Percentiles rank a stretch among this genome's conserved stretches.
phyloP scores from a whole-genome alignment of 768 basidiomycete species.

The Pisolithus microcarpus region DNA sequence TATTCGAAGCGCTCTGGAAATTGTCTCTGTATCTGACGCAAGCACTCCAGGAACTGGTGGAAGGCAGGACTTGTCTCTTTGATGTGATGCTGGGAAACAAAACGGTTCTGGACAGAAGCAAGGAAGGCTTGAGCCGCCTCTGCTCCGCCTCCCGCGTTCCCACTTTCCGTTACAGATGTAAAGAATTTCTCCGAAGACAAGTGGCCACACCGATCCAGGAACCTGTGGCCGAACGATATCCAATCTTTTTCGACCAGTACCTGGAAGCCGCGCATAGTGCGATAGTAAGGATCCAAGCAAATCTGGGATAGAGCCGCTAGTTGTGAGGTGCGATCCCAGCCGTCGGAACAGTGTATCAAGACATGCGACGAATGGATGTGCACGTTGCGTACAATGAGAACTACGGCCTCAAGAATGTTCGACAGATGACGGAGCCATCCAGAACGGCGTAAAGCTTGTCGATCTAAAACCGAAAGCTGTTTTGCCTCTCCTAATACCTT shows the following conservation, averaged over 20 bases:
- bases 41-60: conserved; percentile 93
- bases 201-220: conserved; percentile 91
- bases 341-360: conserved; percentile 97
- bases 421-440: conserved; percentile 93
- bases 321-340: conserved; percentile 98
- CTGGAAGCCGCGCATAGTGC: conserved; percentile 89
- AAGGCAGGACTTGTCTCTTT: conserved; percentile 97
- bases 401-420: conserved; percentile 81
- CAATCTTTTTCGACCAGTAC: conserved; percentile 97
- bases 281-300: conserved; percentile 92
- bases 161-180: conserved; percentile 55
- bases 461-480: conserved; percentile 56
- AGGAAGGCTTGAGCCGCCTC: conserved; percentile 89
- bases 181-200: conserved; percentile 93
- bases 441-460: conserved; percentile 76
- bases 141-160: conserved; percentile 45
- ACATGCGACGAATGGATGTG: conserved; percentile 98
- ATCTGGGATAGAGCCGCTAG: conserved; percentile 88
- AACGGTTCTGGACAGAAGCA: conserved; percentile 87
- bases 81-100: conserved; percentile 73
- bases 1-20: conserved; percentile 93
- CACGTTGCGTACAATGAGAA: conserved; percentile 83
- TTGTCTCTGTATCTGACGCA: conserved; percentile 87
- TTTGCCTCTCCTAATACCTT: conserved; percentile 44
- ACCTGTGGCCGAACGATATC: conserved; percentile 92